Conservation (phyloP, 2,329 filamentous ascomycete genomes). For the Teratosphaeria viscida region DNA sequence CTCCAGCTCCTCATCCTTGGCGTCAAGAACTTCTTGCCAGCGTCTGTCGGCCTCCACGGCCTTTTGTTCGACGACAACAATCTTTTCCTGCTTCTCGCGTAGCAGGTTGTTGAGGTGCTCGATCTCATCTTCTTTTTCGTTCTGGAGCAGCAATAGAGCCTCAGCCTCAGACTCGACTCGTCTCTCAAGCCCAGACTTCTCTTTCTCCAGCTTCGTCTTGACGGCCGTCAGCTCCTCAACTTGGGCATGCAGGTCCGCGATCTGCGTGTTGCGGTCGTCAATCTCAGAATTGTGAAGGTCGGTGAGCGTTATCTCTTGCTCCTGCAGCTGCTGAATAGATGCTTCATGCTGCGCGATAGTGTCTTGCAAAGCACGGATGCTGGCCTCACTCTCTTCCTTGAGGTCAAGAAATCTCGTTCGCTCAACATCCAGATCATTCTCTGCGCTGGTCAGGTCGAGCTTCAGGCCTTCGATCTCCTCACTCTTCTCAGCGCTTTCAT, state of each 20-base stretch:
- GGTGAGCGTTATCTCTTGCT: constrained; percentile 13
- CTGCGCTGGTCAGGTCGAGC: constrained; percentile 14
- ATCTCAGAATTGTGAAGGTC: constrained; percentile 22
- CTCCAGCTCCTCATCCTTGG: constrained; percentile 29
- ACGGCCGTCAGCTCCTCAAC: constrained; percentile 10
- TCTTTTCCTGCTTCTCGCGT: constrained; percentile 25
- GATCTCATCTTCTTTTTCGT: constrained; percentile 24
- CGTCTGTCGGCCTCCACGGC: constrained; percentile 28
- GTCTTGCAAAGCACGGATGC: constrained; percentile 15
- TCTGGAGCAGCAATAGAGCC: constrained; percentile 26
- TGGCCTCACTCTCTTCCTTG: constrained; percentile 17
- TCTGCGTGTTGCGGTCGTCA: constrained; percentile 21
- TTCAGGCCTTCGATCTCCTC: constrained; percentile 18
- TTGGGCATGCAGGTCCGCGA: constrained; percentile 22
- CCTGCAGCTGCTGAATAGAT: constrained; percentile 16
- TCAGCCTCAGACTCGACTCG: constrained; percentile 26
- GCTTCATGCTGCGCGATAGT: constrained; percentile 15
- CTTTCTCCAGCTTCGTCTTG: constrained; percentile 16
- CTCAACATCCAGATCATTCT: constrained; percentile 11
- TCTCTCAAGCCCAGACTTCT: constrained; percentile 23
- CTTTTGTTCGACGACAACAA: constrained; percentile 22
- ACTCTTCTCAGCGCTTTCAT: constrained; percentile 14
- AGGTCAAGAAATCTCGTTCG: constrained; percentile 9
- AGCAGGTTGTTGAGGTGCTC: constrained; percentile 19
- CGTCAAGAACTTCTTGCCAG: constrained; percentile 30